These are phyloP conservation scores for Penicillium ochrochloron DNA, from an alignment of 495 filamentous ascomycete species.

Conservation along the genomic window DNA sequence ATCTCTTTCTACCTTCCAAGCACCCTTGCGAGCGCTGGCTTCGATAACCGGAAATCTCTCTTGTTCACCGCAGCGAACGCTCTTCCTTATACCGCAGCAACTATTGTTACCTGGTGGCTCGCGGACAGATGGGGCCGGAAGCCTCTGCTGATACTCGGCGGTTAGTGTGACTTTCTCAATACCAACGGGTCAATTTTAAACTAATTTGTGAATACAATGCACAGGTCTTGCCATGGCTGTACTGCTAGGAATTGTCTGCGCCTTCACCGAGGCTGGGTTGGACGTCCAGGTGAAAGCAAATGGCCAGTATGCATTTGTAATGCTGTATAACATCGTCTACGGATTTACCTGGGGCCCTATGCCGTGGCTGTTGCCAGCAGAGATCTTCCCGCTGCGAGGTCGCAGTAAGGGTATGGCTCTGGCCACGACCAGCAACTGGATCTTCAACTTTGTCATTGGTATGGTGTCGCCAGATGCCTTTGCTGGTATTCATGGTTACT, in stretches of 20 bases:
- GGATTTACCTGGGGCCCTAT: conserved; percentile 68
- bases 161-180: background rate
- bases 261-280: background rate
- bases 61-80: background rate
- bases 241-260: background rate
- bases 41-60: background rate
- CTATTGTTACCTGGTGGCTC: background rate
- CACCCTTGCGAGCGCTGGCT: background rate
- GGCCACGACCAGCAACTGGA: conserved; percentile 75
- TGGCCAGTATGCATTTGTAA: background rate
- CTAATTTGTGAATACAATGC: background rate
- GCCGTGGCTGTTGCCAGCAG: conserved; percentile 71
- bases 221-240: background rate
- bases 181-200: background rate
- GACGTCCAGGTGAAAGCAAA: background rate
- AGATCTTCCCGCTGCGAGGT: conserved; percentile 73
- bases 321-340: conserved; percentile 22
- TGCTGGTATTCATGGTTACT: conserved; percentile 62
- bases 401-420: conserved; percentile 69
- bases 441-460: conserved; percentile 76
- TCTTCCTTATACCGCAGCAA: background rate
- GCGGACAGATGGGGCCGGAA: background rate
- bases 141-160: background rate
- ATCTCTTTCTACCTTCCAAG: background rate
- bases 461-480: conserved; percentile 74